Evolutionary conservation across 139 green algal species (phyloP).

Genomic region (Nannochloris sp.): DNA sequence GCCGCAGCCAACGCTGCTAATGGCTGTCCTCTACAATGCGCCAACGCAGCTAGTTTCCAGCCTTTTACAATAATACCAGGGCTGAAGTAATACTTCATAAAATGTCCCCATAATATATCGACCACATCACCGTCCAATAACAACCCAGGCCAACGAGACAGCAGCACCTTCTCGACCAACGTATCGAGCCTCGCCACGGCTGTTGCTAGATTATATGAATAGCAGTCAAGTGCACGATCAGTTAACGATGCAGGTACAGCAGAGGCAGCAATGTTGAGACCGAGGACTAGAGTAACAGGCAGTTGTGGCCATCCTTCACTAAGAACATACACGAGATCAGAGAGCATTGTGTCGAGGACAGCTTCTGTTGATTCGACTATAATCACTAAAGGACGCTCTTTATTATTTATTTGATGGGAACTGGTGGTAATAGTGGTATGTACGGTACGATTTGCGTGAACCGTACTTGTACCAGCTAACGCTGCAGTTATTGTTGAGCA

Average conservation of each 20-base stretch:
- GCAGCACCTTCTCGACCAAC: conserved; percentile 27
- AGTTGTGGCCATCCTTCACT: conserved; percentile 29
- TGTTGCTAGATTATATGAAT: conserved; percentile 20
- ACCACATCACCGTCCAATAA: conserved; percentile 26
- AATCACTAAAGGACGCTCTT: conserved; percentile 34
- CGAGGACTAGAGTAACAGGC: conserved; percentile 37
- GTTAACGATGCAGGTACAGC: conserved; percentile 29
- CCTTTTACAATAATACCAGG: conserved; percentile 5
- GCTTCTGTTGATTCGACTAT: conserved; percentile 40
- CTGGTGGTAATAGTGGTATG: neutral
- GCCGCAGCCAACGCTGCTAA: conserved; percentile 8
- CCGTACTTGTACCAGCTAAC: no score
- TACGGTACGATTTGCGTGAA: no score
- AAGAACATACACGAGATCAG: conserved; percentile 29
- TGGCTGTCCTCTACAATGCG: conserved; percentile 27
- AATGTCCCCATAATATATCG: conserved; percentile 3
- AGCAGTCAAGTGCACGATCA: conserved; percentile 3
- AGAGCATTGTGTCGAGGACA: conserved; percentile 14
- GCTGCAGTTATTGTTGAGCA: neutral
- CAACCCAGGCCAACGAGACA: conserved; percentile 28
- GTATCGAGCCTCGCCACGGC: conserved; percentile 22
- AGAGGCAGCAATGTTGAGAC: conserved; percentile 29
- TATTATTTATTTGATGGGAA: neutral
- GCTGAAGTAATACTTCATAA: conserved; percentile 24
- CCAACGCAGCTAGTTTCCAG: conserved; percentile 33